A percentile compares a stretch with the other conserved stretches of the same genome.
Evolutionary conservation across 2,329 filamentous ascomycete species (phyloP).

Genomic region (Pseudogymnoascus sp.): DNA sequence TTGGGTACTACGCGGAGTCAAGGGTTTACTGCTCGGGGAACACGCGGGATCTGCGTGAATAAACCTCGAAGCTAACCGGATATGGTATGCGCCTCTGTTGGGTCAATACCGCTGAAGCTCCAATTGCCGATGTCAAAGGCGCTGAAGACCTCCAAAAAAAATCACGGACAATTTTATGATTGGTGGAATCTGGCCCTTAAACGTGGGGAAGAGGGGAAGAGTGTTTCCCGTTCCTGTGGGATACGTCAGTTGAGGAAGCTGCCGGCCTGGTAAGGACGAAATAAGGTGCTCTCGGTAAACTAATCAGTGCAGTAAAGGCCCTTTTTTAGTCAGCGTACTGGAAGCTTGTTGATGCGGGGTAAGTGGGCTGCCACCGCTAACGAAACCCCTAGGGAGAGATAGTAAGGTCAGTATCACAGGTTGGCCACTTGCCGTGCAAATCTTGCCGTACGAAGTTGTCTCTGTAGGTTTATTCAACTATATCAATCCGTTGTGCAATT

Average conservation of each 20-base stretch:
- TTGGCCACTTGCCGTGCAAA: not conserved
- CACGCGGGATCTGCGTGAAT: not conserved
- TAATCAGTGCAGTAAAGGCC: not conserved
- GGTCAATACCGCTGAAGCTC: not conserved
- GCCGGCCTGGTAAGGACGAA: not conserved
- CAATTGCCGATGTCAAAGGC: not conserved
- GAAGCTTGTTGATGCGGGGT: not conserved
- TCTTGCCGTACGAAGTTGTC: not conserved
- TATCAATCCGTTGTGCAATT: not conserved
- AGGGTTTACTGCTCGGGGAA: not conserved
- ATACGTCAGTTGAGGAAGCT: not conserved
- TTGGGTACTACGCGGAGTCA: not conserved
- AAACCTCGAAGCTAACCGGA: not conserved
- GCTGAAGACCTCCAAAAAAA: not conserved
- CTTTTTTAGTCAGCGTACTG: not conserved
- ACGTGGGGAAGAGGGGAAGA: not conserved
- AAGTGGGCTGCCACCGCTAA: not conserved
- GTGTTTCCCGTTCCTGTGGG: not conserved
- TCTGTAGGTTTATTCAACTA: not conserved
- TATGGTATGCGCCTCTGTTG: not conserved
- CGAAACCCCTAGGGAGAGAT: not conserved
- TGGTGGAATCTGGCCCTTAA: not conserved
- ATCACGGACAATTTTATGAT: not conserved
- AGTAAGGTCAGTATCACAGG: not conserved
- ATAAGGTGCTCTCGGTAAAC: not conserved